phyloP scores from a whole-genome alignment of 345 rosid genomes.

The Brassica incana region DNA sequence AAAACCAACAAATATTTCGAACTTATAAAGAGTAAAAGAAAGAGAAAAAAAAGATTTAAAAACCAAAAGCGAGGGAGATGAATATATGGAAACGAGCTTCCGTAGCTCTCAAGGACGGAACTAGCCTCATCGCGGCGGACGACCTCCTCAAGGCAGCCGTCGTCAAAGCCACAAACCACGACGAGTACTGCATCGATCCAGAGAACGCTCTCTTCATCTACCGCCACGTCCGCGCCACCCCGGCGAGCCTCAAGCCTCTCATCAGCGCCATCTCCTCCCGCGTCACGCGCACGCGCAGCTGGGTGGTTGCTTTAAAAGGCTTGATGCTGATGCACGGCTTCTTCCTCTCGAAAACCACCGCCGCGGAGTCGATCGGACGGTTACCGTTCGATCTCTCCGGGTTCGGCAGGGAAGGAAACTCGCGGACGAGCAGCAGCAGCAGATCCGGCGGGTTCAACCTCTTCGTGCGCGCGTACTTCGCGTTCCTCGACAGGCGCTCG shows the following conservation, averaged over 20 bases:
- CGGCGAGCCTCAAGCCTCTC: slow-evolving; percentile 54
- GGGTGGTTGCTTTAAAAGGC: slow-evolving; percentile 81
- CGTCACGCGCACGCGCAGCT: slow-evolving; percentile 58
- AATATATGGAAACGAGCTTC: slow-evolving; percentile 62
- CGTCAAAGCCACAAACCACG: slow-evolving; percentile 78
- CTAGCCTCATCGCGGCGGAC: slow-evolving; percentile 50
- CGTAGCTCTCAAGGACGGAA: slow-evolving; percentile 67
- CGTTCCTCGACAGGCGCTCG: slow-evolving; percentile 63
- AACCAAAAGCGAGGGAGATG: slow-evolving; percentile 29
- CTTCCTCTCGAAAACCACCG: slow-evolving; percentile 54
- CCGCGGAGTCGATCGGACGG: slow-evolving; percentile 48
- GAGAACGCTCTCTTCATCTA: slow-evolving; percentile 55
- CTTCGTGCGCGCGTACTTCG: slow-evolving; percentile 65
- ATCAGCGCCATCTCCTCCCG: slow-evolving; percentile 52
- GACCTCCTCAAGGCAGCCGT: slow-evolving; percentile 61
- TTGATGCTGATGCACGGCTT: slow-evolving; percentile 76
- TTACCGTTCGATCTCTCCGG: slow-evolving; percentile 73
- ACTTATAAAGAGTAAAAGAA: background rate
- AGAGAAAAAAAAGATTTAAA: background rate
- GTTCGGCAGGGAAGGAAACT: slow-evolving; percentile 48
- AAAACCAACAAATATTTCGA: background rate
- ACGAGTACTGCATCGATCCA: slow-evolving; percentile 59
- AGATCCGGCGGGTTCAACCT: slow-evolving; percentile 50
- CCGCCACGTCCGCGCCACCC: slow-evolving; percentile 55
- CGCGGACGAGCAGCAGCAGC: slow-evolving; percentile 12